Evolutionary conservation across 805 yeast genomes (phyloP).

Genomic region (Starmerella geochares): DNA sequence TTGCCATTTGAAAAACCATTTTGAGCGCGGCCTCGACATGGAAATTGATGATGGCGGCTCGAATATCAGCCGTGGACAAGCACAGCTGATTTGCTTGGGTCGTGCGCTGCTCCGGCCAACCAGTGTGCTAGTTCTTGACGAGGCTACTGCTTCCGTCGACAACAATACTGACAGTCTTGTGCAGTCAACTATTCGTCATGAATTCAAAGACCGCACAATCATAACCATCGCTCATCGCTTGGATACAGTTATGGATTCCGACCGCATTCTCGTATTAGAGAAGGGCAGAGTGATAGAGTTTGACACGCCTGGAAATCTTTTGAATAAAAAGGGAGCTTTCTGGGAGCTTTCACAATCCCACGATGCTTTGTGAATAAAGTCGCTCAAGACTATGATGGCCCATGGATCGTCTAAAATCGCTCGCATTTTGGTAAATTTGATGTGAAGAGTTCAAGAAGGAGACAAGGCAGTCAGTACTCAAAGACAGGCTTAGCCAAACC

Average conservation of each 20-base stretch:
- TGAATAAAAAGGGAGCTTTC: background rate
- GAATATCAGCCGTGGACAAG: conserved; percentile 70
- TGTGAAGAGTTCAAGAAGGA: too few species aligned
- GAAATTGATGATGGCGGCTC: conserved; percentile 57
- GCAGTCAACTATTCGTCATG: conserved; percentile 53
- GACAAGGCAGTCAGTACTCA: too few species aligned
- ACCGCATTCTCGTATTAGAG: conserved; percentile 49
- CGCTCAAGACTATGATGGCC: too few species aligned
- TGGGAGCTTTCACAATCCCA: background rate
- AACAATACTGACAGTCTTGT: conserved; percentile 66
- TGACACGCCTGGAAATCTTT: conserved; percentile 42
- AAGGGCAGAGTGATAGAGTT: conserved; percentile 48
- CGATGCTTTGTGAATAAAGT: too few species aligned
- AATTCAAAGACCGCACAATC: conserved; percentile 57
- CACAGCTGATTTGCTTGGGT: conserved; percentile 67
- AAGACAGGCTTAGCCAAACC: too few species aligned
- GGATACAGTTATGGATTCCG: conserved; percentile 55
- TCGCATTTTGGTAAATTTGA: too few species aligned
- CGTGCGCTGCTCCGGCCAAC: conserved; percentile 60
- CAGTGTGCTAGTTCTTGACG: conserved; percentile 59
- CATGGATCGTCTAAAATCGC: too few species aligned
- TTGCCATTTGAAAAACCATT: conserved; percentile 42
- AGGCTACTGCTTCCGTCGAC: conserved; percentile 57
- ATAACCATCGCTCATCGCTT: conserved; percentile 74
- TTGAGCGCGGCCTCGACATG: conserved; percentile 40